These are phyloP conservation scores for Sherardia arvensis DNA, from an alignment of 257 asterid genomes.

Conservation along the genomic window DNA sequence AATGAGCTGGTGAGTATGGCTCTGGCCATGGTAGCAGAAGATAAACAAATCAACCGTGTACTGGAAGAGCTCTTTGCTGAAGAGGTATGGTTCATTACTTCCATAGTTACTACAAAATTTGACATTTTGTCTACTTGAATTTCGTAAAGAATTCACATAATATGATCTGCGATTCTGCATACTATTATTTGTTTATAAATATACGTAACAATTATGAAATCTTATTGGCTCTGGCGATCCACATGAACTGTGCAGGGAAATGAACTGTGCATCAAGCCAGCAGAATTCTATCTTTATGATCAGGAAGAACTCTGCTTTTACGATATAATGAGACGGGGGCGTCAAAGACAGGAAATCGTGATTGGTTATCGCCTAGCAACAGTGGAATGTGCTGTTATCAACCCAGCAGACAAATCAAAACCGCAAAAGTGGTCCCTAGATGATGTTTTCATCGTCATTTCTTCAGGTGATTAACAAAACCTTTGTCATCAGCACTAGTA, in stretches of 20 bases:
- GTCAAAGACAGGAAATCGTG: slow-evolving; percentile 64
- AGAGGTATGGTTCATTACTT: slow-evolving; percentile 42
- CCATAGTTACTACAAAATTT: not conserved
- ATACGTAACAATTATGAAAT: not conserved
- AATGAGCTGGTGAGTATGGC: slow-evolving; percentile 99
- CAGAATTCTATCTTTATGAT: slow-evolving; percentile 85
- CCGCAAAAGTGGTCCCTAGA: slow-evolving; percentile 74
- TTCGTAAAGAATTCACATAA: not conserved
- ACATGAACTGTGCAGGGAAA: slow-evolving; percentile 50
- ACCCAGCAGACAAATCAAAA: slow-evolving; percentile 56
- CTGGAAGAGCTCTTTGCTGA: slow-evolving; percentile 92
- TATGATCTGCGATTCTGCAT: not conserved
- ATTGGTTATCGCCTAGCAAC: slow-evolving; percentile 76
- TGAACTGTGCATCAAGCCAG: slow-evolving; percentile 93
- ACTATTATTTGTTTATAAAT: not conserved
- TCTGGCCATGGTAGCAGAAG: slow-evolving; percentile 98
- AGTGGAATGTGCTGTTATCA: slow-evolving; percentile 73
- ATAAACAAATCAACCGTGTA: slow-evolving; percentile 91
- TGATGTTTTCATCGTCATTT: slow-evolving; percentile 82
- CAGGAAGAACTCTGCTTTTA: slow-evolving; percentile 84
- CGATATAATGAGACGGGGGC: slow-evolving; percentile 81
- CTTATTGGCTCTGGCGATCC: not conserved
- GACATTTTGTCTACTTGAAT: not conserved
- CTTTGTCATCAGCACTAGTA: not conserved
- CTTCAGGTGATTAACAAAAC: slow-evolving; percentile 36